Evolutionary conservation across 345 rosid species (phyloP).

Genomic region (Nasturtium officinale): DNA sequence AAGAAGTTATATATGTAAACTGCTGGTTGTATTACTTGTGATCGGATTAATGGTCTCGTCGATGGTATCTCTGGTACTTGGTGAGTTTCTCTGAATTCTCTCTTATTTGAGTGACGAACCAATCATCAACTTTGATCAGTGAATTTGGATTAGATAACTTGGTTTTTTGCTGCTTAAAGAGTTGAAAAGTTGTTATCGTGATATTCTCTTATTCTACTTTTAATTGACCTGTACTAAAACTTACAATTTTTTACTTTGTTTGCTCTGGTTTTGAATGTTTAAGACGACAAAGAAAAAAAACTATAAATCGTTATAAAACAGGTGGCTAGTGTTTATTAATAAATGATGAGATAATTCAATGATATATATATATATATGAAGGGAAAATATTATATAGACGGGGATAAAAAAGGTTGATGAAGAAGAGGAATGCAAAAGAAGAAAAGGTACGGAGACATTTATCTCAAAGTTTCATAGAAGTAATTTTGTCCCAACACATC

Average conservation of each 20-base stretch:
- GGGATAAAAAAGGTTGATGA: not conserved
- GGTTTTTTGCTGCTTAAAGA: not conserved
- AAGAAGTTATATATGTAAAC: constrained; percentile 72
- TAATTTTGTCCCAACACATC: constrained; percentile 15
- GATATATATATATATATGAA: too few species aligned
- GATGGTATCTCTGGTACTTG: constrained; percentile 94
- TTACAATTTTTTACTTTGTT: too few species aligned
- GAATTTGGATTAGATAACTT: constrained; percentile 12
- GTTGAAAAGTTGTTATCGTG: constrained; percentile 7
- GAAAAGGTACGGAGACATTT: not conserved
- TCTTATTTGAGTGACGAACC: not conserved
- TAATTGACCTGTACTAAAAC: too few species aligned
- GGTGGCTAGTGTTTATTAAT: too few species aligned
- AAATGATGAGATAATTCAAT: too few species aligned
- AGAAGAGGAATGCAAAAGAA: not conserved
- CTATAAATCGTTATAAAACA: too few species aligned
- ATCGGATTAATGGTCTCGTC: constrained; percentile 87
- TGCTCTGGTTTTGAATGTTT: too few species aligned
- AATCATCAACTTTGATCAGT: not conserved
- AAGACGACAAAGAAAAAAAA: too few species aligned
- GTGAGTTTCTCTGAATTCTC: constrained; percentile 46
- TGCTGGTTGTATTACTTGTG: constrained; percentile 94
- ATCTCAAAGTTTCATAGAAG: not conserved
- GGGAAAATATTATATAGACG: too few species aligned
- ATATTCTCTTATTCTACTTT: too few species aligned